Percentiles rank a stretch among this genome's conserved stretches.
These are phyloP conservation scores for Penicillium manginii DNA, from an alignment of 495 filamentous ascomycete species.

Conservation along the genomic window DNA sequence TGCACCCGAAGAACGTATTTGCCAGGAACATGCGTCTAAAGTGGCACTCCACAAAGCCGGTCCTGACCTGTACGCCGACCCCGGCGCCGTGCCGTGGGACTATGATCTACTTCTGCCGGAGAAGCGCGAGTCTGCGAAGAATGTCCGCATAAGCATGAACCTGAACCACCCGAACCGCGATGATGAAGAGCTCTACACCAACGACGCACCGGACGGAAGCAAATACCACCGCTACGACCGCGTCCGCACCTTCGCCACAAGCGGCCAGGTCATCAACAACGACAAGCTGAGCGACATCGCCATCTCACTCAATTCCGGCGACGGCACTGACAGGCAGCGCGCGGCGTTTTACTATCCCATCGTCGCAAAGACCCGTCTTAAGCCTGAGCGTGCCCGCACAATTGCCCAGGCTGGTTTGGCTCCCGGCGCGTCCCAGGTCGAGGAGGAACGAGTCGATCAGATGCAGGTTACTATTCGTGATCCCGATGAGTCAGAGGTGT, in stretches of 20 bases:
- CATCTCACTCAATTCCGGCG: constrained; percentile 54
- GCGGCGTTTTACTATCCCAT: constrained; percentile 93
- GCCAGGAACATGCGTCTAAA: constrained; percentile 53
- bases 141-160: constrained; percentile 75
- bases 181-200: constrained; percentile 67
- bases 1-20: constrained; percentile 51
- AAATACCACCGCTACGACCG: constrained; percentile 74
- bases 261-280: constrained; percentile 62
- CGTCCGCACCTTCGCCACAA: constrained; percentile 83
- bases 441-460: constrained; percentile 56
- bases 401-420: constrained; percentile 51
- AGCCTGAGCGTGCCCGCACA: constrained; percentile 59
- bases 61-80: constrained; percentile 60
- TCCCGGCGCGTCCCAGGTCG: constrained; percentile 34
- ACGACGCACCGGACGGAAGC: constrained; percentile 45
- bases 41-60: constrained; percentile 64
- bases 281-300: constrained; percentile 61
- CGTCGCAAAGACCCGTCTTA: constrained; percentile 65
- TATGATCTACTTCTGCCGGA: constrained; percentile 81
- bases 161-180: constrained; percentile 69
- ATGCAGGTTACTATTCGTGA: constrained; percentile 59
- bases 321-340: constrained; percentile 52
- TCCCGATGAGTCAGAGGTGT: constrained; percentile 55
- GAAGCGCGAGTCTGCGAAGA: constrained; percentile 55
- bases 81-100: constrained; percentile 65